phyloP scores from a whole-genome alignment of 2,329 filamentous ascomycete genomes.

The Tolypocladium album region DNA sequence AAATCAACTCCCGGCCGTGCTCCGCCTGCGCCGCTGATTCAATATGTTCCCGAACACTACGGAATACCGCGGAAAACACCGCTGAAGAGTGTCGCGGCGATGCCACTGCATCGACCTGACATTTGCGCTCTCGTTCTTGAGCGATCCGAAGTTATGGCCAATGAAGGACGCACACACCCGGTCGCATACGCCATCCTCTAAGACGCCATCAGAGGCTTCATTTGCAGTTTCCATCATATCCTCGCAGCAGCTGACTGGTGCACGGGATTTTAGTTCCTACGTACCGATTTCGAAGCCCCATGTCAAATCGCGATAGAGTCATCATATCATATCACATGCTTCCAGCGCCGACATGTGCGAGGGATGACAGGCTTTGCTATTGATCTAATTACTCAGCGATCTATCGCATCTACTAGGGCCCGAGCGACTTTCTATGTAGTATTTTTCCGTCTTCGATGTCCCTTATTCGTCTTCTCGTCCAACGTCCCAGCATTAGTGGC shows the following conservation, averaged over 20 bases:
- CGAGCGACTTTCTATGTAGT: background rate
- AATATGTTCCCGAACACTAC: background rate
- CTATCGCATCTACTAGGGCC: background rate
- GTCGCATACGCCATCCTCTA: background rate
- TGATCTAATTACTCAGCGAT: background rate
- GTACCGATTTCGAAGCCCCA: too few relatives aligned
- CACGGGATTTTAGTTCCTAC: background rate
- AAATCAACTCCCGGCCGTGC: background rate
- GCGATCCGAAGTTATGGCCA: too few relatives aligned
- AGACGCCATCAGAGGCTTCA: background rate
- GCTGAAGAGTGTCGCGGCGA: background rate
- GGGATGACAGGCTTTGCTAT: background rate
- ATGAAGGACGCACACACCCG: too few relatives aligned
- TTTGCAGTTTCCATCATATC: background rate
- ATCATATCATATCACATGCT: background rate
- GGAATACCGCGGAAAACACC: background rate
- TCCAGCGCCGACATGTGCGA: background rate
- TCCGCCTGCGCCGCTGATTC: background rate
- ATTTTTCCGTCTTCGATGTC: background rate
- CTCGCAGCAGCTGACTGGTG: background rate
- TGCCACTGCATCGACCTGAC: background rate
- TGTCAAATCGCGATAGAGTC: background rate
- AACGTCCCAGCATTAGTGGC: conserved; percentile 24
- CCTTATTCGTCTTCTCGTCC: background rate
- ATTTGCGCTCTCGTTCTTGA: background rate